Evolutionary conservation across 2,329 filamentous ascomycete genomes (phyloP).

Genomic region (Epichloe festucae): DNA sequence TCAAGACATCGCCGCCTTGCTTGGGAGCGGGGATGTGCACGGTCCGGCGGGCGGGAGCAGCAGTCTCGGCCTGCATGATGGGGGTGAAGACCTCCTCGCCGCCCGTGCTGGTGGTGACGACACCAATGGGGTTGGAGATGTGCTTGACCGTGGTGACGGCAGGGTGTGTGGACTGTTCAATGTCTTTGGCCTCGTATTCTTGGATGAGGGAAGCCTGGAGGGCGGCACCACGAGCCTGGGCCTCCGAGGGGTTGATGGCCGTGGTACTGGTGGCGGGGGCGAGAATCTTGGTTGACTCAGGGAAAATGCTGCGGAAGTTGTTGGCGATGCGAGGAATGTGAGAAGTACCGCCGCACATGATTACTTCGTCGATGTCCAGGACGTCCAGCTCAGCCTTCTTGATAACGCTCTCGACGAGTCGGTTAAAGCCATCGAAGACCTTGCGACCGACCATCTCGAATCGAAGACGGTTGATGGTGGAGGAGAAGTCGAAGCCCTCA

Average conservation of each 20-base stretch:
- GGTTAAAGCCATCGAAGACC: constrained; percentile 78
- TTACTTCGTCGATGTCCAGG: constrained; percentile 87
- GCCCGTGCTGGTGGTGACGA: constrained; percentile 51
- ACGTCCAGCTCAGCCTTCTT: constrained; percentile 89
- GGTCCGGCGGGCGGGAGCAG: constrained; percentile 75
- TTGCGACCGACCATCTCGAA: constrained; percentile 84
- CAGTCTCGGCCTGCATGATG: constrained; percentile 74
- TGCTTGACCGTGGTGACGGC: constrained; percentile 91
- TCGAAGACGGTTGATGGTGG: constrained; percentile 82
- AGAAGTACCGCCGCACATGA: constrained; percentile 81
- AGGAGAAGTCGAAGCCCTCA: constrained; percentile 80
- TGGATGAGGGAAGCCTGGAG: constrained; percentile 90
- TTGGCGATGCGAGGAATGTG: constrained; percentile 88
- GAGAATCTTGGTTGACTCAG: constrained; percentile 61
- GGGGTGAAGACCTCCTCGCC: constrained; percentile 62
- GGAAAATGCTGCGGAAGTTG: constrained; percentile 70
- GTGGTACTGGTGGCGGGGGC: constrained; percentile 66
- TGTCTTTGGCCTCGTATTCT: constrained; percentile 87
- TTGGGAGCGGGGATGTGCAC: constrained; percentile 65
- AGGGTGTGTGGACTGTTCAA: constrained; percentile 90
- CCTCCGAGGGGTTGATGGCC: constrained; percentile 88
- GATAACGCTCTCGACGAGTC: constrained; percentile 70
- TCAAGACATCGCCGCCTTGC: constrained; percentile 73
- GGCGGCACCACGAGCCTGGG: constrained; percentile 77
- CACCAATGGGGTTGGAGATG: constrained; percentile 76